Percentiles rank a stretch among this genome's conserved stretches.
phyloP scores from a whole-genome alignment of 306 rosid species.

The Inga laurina region DNA sequence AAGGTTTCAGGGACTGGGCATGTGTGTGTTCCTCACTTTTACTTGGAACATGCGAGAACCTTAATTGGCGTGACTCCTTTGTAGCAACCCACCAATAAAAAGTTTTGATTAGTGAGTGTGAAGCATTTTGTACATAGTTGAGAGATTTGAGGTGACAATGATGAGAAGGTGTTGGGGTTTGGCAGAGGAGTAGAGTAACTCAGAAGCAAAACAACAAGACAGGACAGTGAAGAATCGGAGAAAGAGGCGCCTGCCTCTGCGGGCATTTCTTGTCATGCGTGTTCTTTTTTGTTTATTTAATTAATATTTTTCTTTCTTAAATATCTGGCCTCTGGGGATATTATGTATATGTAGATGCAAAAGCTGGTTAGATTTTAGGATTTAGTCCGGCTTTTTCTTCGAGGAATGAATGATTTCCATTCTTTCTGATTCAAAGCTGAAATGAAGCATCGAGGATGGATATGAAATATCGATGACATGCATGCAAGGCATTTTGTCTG shows the following conservation, averaged over 20 bases:
- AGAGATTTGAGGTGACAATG: constrained; percentile 13
- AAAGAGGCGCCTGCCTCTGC: constrained; percentile 18
- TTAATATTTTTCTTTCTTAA: not conserved
- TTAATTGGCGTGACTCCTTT: not conserved
- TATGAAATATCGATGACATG: not conserved
- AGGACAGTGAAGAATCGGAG: not conserved
- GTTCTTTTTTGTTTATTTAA: not conserved
- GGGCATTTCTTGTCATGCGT: constrained; percentile 27
- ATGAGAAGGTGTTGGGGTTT: not conserved
- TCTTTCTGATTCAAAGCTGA: not conserved
- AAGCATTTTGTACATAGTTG: not conserved
- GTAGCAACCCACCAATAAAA: not conserved
- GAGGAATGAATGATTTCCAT: not conserved
- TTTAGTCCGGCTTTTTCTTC: not conserved
- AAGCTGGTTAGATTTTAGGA: constrained; percentile 5
- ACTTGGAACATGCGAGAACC: not conserved
- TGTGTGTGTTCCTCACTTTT: constrained; percentile 16
- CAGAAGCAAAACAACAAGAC: constrained; percentile 26
- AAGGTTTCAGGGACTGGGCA: not conserved
- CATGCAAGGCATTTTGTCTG: not conserved
- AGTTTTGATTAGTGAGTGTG: constrained; percentile 3
- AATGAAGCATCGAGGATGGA: not conserved
- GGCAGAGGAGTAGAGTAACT: not conserved
- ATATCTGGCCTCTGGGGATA: not conserved
- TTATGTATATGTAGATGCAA: not conserved